Evolutionary conservation across 345 rosid genomes (phyloP).

Genomic region (Heritiera littoralis): DNA sequence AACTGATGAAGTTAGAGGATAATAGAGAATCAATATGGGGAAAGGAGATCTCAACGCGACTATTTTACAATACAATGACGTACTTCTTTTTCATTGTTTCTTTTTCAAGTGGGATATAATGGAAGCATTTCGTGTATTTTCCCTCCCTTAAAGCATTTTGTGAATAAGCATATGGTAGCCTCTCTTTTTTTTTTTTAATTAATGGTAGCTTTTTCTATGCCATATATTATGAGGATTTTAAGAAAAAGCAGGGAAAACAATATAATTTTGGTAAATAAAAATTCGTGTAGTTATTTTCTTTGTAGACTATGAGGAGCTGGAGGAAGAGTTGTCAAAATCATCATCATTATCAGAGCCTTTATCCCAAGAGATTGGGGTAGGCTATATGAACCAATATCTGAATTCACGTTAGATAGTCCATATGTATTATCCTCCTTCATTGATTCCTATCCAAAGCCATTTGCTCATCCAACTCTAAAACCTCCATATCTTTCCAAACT

Average conservation of each 20-base stretch:
- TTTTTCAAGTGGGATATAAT: neutral
- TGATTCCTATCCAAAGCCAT: no score
- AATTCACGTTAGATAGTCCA: no score
- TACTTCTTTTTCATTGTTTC: neutral
- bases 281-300: neutral
- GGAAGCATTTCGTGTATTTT: neutral
- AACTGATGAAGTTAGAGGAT: neutral
- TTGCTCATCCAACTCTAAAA: no score
- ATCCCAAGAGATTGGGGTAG: no score
- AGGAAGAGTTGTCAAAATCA: no score
- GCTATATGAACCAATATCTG: no score
- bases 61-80: neutral
- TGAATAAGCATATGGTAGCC: neutral
- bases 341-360: no score
- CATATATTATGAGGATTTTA: neutral
- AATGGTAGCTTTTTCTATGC: neutral
- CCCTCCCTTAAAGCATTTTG: neutral
- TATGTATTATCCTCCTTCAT: no score
- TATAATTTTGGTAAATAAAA: neutral
- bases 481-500: no score
- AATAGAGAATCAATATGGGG: neutral
- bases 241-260: neutral
- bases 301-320: no score
- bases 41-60: conserved; percentile 25
- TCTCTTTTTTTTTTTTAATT: neutral